phyloP scores from a whole-genome alignment of 2,329 filamentous ascomycete genomes.

The Diplodia sapinea region DNA sequence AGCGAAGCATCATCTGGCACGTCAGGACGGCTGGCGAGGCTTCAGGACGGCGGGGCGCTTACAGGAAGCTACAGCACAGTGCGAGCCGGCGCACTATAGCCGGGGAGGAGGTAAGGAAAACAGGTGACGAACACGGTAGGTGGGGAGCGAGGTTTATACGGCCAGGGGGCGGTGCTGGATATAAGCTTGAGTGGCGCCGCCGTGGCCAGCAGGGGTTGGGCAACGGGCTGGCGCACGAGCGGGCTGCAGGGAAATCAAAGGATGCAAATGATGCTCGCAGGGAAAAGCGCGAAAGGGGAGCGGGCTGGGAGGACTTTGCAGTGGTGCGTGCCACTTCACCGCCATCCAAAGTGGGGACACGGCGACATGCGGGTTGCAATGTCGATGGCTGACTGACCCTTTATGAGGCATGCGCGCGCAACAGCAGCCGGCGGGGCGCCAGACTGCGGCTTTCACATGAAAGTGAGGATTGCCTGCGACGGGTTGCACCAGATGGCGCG shows the following conservation, averaged over 20 bases:
- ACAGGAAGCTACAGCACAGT: conserved; percentile 20
- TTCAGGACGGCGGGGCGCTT: background rate
- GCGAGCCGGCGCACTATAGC: conserved; percentile 30
- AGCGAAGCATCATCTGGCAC: conserved; percentile 14
- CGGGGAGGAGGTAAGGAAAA: conserved; percentile 1
- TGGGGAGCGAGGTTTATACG: conserved; percentile 7
- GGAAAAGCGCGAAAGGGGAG: conserved; percentile 18
- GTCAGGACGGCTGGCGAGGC: background rate
- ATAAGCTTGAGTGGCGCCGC: conserved; percentile 21
- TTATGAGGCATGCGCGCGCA: background rate
- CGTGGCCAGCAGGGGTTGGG: conserved; percentile 12
- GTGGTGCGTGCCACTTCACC: conserved; percentile 21
- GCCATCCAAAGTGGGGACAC: conserved; percentile 30
- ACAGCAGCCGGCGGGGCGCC: conserved; percentile 4
- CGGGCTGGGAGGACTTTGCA: conserved; percentile 11
- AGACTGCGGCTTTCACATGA: conserved; percentile 9
- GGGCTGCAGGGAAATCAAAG: conserved; percentile 24
- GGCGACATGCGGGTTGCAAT: conserved; percentile 17
- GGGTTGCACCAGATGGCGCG: conserved; percentile 5
- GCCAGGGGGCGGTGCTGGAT: conserved; percentile 16
- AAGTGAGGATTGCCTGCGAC: background rate
- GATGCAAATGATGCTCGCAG: conserved; percentile 26
- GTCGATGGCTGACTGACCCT: background rate
- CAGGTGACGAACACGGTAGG: conserved; percentile 18
- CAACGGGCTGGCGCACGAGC: conserved; percentile 13